Evolutionary conservation across 2,329 filamentous ascomycete species (phyloP), one percentile per base, ranked within the genome.

Genomic region (Aureobasidium lini): DNA sequence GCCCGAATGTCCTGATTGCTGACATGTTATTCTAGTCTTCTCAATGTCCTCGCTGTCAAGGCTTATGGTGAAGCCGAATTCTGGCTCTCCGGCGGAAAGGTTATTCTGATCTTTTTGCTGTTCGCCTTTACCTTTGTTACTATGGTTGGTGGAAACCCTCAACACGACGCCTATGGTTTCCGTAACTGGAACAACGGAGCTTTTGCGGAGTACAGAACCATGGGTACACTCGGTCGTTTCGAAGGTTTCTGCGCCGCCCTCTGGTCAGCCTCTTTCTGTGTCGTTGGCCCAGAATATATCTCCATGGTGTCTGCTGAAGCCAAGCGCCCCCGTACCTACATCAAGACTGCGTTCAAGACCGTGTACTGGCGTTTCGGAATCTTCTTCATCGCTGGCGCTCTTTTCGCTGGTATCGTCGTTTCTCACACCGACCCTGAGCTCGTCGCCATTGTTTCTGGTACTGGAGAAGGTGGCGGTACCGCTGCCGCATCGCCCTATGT

Each of bases 321-420:
- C 11, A 75, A 75, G 63, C 71, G 72, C 39, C 77, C 77, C 13
- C 72, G 76, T 15, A 69, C 61, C 13, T 67, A 76, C 68, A 76
- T 79, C 67, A 77, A 77, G 66, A 71, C 69, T 34, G 76, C 77
- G 4, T 79, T 77, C 71, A 78, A 78, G 69, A 77, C 76, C 11
- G 72, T 78, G 23, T 77, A 77, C 68, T 73, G 69, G 65, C 73
- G 77, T 59, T 77, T 78, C 53, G 74, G 72, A 39, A 66, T 75
- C 64, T 78, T 79, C 70, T 79, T 78, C 67, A 76, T 79, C 58
- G 69, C 74, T 1, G 75, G 75, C 16, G 74, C 76, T 9, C 68
- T 79, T 10, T 74, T 71, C 61, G 72, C 75, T 11, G 76, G 77
- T 34, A 74, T 79, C 34, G 71, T 76, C 31, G 62, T 74, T 28